Evolutionary conservation across 768 basidiomycete species (phyloP).

Genomic region (Phanerodontia chrysosporium): DNA sequence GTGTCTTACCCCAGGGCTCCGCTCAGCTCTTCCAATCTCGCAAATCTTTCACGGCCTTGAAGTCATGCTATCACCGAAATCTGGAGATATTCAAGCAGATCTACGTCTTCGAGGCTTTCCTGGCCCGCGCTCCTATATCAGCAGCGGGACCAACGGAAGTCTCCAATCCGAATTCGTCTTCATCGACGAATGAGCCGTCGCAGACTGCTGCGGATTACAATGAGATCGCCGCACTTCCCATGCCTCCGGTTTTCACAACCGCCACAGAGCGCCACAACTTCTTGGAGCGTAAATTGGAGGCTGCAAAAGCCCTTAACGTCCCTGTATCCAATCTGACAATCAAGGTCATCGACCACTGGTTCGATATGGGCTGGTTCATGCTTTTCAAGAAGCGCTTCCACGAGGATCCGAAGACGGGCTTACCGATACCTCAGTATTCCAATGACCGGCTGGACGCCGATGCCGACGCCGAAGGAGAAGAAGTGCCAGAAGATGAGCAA

Average conservation of each 20-base stretch:
- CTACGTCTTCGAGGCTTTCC: slow-evolving; percentile 61
- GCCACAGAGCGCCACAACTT: slow-evolving; percentile 67
- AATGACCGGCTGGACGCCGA: background rate
- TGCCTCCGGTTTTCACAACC: slow-evolving; percentile 23
- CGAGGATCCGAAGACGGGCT: slow-evolving; percentile 23
- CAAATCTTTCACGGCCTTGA: slow-evolving; percentile 80
- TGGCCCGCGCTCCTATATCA: slow-evolving; percentile 29
- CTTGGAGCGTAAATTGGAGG: slow-evolving; percentile 66
- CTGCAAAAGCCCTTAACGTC: slow-evolving; percentile 59
- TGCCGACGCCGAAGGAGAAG: background rate
- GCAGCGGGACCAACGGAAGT: slow-evolving; percentile 20
- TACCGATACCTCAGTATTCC: slow-evolving; percentile 18
- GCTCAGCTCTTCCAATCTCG: slow-evolving; percentile 66
- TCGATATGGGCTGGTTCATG: slow-evolving; percentile 70
- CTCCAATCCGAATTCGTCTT: background rate
- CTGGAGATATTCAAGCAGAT: slow-evolving; percentile 84
- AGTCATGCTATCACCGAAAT: slow-evolving; percentile 83
- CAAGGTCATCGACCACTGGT: slow-evolving; percentile 77
- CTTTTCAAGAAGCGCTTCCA: slow-evolving; percentile 61
- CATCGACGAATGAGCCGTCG: background rate
- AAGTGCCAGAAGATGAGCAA: slow-evolving; percentile 3
- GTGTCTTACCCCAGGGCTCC: slow-evolving; percentile 51
- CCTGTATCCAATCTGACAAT: slow-evolving; percentile 73
- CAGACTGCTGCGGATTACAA: background rate
- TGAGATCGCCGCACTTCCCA: slow-evolving; percentile 20